Conservation (phyloP, 2,329 filamentous ascomycete genomes). For the Diaporthe caulivora region DNA sequence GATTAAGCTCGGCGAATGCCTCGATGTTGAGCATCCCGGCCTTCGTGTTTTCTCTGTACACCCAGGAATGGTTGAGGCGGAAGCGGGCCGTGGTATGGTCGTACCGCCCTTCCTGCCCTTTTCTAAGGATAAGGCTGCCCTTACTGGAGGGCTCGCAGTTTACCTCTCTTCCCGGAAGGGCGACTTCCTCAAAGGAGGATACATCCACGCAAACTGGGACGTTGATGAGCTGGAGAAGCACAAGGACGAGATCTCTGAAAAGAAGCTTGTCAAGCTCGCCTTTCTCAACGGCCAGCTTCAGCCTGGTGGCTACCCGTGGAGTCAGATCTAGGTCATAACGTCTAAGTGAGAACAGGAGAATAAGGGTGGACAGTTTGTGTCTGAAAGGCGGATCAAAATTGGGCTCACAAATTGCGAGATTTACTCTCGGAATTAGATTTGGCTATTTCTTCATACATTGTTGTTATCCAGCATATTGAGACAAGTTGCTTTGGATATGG, state of each 20-base stretch:
- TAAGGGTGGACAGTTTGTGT: too few relatives aligned
- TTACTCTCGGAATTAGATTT: too few relatives aligned
- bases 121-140: slow-evolving; percentile 47
- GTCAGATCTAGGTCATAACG: too few relatives aligned
- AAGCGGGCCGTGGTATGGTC: slow-evolving; percentile 42
- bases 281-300: slow-evolving; percentile 34
- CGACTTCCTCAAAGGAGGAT: slow-evolving; percentile 49
- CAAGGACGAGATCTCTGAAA: slow-evolving; percentile 45
- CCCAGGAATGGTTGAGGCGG: slow-evolving; percentile 45
- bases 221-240: slow-evolving; percentile 48
- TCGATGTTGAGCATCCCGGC: slow-evolving; percentile 43
- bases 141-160: slow-evolving; percentile 49
- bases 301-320: slow-evolving; percentile 32
- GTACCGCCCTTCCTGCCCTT: slow-evolving; percentile 43
- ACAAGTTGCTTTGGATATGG: too few relatives aligned
- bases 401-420: too few relatives aligned
- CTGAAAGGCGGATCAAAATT: too few relatives aligned
- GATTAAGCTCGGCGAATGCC: slow-evolving; percentile 44
- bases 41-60: slow-evolving; percentile 43
- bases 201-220: slow-evolving; percentile 52
- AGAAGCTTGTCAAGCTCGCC: slow-evolving; percentile 43
- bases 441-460: too few relatives aligned
- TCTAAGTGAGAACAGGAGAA: too few relatives aligned
- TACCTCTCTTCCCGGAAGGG: slow-evolving; percentile 47
- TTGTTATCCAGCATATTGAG: too few relatives aligned